phyloP scores from a whole-genome alignment of 306 rosid species.

The Sicyos edulis region DNA sequence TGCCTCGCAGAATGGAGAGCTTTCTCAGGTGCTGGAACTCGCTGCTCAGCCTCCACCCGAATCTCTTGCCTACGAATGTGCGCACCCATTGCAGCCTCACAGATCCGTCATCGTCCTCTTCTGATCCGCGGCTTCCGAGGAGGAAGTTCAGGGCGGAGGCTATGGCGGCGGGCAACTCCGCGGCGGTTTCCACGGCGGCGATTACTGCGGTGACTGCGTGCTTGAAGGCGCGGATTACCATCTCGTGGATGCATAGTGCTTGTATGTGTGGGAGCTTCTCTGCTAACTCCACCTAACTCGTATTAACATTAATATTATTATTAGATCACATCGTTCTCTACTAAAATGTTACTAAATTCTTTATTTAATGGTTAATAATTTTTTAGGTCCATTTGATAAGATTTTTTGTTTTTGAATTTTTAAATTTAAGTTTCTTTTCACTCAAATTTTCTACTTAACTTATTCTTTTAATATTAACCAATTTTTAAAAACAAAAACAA shows the following conservation, averaged over 20 bases:
- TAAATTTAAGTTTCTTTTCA: too few relatives aligned
- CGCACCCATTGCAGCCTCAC: conserved; percentile 65
- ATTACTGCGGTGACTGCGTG: conserved; percentile 68
- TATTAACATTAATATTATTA: background rate
- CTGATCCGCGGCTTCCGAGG: conserved; percentile 48
- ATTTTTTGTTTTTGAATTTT: too few relatives aligned
- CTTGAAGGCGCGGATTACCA: conserved; percentile 93
- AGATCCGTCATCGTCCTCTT: conserved; percentile 40
- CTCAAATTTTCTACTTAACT: too few relatives aligned
- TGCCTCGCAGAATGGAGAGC: conserved; percentile 74
- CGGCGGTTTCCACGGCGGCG: conserved; percentile 47
- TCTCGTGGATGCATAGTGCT: conserved; percentile 94
- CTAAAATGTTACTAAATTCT: too few relatives aligned
- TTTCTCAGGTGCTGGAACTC: conserved; percentile 79
- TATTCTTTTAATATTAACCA: too few relatives aligned
- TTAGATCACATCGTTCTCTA: too few relatives aligned
- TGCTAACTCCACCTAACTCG: conserved; percentile 75
- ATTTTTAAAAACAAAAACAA: too few relatives aligned
- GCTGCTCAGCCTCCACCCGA: conserved; percentile 66
- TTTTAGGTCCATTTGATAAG: too few relatives aligned
- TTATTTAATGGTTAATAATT: too few relatives aligned
- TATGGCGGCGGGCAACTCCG: conserved; percentile 53
- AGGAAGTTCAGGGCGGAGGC: conserved; percentile 68
- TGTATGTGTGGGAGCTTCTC: conserved; percentile 91
- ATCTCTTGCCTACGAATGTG: conserved; percentile 46